Evolutionary conservation across 148 eudicot species (phyloP).

Genomic region (Linanthus parryae): DNA sequence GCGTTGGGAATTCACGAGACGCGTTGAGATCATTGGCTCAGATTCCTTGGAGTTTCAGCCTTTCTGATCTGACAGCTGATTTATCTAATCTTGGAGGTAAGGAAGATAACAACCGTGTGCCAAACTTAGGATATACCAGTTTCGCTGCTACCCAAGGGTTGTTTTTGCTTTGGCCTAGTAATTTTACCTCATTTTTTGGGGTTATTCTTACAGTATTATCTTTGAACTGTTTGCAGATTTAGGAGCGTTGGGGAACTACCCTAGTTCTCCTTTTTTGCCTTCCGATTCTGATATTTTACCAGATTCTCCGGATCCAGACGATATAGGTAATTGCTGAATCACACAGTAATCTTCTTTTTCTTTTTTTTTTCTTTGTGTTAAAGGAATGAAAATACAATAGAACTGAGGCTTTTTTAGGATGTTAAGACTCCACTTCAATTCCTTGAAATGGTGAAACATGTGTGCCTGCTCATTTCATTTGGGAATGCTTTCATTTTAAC

Average conservation of each 20-base stretch:
- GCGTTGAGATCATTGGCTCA: slow-evolving; percentile 77
- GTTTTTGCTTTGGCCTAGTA: too few relatives aligned
- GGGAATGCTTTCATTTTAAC: too few relatives aligned
- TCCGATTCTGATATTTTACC: slow-evolving; percentile 92
- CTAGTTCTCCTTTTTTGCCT: slow-evolving; percentile 88
- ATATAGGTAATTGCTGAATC: slow-evolving; percentile 54
- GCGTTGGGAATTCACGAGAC: slow-evolving; percentile 70
- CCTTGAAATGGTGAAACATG: too few relatives aligned
- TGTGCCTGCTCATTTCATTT: too few relatives aligned
- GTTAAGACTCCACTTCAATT: too few relatives aligned
- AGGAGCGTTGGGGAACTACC: slow-evolving; percentile 94
- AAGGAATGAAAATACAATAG: too few relatives aligned
- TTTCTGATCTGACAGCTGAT: slow-evolving; percentile 95
- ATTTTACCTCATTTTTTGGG: slow-evolving; percentile 4
- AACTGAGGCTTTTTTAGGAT: too few relatives aligned
- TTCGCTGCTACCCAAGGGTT: too few relatives aligned
- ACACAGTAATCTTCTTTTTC: not conserved
- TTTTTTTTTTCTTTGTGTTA: too few relatives aligned
- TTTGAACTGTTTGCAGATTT: slow-evolving; percentile 49
- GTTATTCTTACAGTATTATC: too few relatives aligned
- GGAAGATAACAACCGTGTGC: too few relatives aligned
- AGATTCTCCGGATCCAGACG: slow-evolving; percentile 79
- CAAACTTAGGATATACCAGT: too few relatives aligned
- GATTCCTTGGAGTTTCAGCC: slow-evolving; percentile 96
- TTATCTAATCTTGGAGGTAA: slow-evolving; percentile 94